These are phyloP conservation scores for Yamadazyma conglobata DNA, from an alignment of 1,139 yeast species.

Conservation along the genomic window DNA sequence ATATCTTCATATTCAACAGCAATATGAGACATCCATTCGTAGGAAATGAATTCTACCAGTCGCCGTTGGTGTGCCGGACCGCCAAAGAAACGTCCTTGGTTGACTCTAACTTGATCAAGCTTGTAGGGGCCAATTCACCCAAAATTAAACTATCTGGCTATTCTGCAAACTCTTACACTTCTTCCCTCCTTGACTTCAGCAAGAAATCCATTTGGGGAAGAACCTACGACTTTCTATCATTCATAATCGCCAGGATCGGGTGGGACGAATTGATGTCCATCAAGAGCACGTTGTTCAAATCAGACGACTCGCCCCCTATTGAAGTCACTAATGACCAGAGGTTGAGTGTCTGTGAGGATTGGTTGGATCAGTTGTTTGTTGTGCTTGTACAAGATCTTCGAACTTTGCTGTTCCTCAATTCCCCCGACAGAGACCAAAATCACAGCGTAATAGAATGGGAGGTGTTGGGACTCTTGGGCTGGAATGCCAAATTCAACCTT, in stretches of 20 bases:
- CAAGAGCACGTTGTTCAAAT: conserved; percentile 20
- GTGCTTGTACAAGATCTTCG: conserved; percentile 38
- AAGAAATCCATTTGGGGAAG: conserved; percentile 43
- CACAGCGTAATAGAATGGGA: conserved; percentile 46
- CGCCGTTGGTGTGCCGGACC: conserved; percentile 34
- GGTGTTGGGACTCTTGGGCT: conserved; percentile 38
- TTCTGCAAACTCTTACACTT: conserved; percentile 26
- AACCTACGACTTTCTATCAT: conserved; percentile 36
- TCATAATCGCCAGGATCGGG: conserved; percentile 36
- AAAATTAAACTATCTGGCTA: conserved; percentile 31
- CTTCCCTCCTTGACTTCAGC: conserved; percentile 33
- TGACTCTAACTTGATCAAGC: conserved; percentile 28
- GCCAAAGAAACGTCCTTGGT: conserved; percentile 37
- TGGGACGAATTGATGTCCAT: conserved; percentile 35
- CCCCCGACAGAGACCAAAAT: conserved; percentile 25
- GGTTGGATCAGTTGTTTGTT: conserved; percentile 41
- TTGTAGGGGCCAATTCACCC: conserved; percentile 27
- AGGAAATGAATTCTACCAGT: conserved; percentile 35
- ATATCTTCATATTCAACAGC: conserved; percentile 27
- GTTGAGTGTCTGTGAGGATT: conserved; percentile 24
- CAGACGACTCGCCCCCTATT: not conserved
- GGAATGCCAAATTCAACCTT: conserved; percentile 39
- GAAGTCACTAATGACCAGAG: conserved; percentile 3
- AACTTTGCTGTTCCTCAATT: conserved; percentile 26
- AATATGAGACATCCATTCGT: conserved; percentile 34